phyloP scores from a whole-genome alignment of 352 stramenopile genomes.

The Elongisporangium prolatum region DNA sequence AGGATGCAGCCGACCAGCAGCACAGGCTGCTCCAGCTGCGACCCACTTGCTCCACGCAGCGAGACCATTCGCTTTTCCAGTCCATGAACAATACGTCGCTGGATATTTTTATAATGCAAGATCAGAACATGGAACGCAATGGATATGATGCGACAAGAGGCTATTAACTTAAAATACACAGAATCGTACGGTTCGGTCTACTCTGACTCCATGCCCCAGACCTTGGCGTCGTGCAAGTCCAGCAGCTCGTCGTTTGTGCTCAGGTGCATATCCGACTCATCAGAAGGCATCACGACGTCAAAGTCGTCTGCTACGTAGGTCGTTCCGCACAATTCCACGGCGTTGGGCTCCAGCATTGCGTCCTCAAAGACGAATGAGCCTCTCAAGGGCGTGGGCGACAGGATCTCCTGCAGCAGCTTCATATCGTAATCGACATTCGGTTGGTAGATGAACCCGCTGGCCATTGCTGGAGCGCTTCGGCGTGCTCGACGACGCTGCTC shows the following conservation, averaged over 20 bases:
- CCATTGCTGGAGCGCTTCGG: not conserved
- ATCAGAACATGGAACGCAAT: too few species aligned
- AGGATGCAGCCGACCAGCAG: slow-evolving; percentile 38
- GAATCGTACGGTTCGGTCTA: too few species aligned
- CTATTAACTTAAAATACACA: too few species aligned
- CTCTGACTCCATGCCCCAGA: not conserved
- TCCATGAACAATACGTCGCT: too few species aligned
- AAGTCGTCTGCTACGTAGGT: too few species aligned
- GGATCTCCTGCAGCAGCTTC: not conserved
- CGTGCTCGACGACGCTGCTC: slow-evolving; percentile 45
- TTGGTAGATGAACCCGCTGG: not conserved
- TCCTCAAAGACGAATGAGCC: too few species aligned
- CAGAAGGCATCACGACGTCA: too few species aligned
- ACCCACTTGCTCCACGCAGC: slow-evolving; percentile 24
- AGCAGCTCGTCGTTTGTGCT: not conserved
- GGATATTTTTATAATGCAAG: too few species aligned
- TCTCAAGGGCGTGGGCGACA: not conserved
- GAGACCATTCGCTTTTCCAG: slow-evolving; percentile 1
- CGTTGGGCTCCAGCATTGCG: too few species aligned
- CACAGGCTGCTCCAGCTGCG: slow-evolving; percentile 22
- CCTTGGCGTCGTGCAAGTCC: not conserved
- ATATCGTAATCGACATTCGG: not conserved
- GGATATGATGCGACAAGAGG: too few species aligned
- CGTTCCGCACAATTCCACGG: too few species aligned
- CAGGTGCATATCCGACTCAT: not conserved